A percentile compares a stretch with the other conserved stretches of the same genome.
These are phyloP conservation scores for Oropetium thomaeum DNA, from an alignment of 176 grass and related monocot species.

Conservation along the genomic window DNA sequence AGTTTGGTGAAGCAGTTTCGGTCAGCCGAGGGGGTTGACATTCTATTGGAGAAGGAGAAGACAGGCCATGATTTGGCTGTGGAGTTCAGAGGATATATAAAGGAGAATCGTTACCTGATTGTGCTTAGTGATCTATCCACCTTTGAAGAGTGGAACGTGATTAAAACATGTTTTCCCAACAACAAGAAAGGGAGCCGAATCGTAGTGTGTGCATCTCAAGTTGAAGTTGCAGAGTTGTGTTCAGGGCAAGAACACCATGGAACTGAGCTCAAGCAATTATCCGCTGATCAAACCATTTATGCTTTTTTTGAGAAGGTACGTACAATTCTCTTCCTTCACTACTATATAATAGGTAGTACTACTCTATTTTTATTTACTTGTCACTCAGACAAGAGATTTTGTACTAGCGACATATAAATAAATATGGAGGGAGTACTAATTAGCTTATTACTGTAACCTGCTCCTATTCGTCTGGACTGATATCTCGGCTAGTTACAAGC, in stretches of 20 bases:
- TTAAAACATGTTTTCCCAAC: background rate
- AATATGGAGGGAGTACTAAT: too few species aligned
- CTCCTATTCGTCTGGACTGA: too few species aligned
- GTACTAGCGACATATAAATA: too few species aligned
- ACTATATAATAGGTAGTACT: too few species aligned
- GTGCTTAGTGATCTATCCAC: background rate
- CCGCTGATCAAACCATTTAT: background rate
- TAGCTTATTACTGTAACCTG: background rate
- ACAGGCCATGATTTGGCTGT: too few species aligned
- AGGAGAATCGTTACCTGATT: background rate
- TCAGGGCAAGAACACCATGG: accelerated
- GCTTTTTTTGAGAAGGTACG: slow-evolving; percentile 15
- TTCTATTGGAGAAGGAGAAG: background rate
- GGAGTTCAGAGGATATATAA: background rate
- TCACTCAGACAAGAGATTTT: too few species aligned
- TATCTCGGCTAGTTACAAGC: too few species aligned
- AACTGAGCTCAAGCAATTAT: background rate
- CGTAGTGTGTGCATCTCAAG: background rate
- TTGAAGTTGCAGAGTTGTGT: slow-evolving; percentile 13
- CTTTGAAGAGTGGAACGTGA: slow-evolving; percentile 4
- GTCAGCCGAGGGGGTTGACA: accelerated
- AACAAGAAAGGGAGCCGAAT: slow-evolving; percentile 25
- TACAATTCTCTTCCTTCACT: too few species aligned
- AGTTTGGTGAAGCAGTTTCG: background rate
- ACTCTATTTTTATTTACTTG: too few species aligned